phyloP scores from a whole-genome alignment of 495 filamentous ascomycete genomes.

The Rusavskia elegans region DNA sequence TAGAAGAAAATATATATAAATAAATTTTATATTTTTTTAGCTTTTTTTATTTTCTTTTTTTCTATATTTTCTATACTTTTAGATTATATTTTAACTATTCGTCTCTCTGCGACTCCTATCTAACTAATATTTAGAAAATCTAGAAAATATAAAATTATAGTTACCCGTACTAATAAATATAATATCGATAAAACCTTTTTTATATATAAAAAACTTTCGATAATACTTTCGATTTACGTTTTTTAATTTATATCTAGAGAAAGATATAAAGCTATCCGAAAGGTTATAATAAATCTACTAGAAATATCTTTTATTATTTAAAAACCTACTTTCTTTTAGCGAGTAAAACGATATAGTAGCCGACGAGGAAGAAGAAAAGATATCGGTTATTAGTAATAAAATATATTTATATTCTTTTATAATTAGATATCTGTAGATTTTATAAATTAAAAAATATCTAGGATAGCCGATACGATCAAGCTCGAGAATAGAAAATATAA shows the following conservation, averaged over 20 bases:
- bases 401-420: background rate
- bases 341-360: background rate
- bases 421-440: background rate
- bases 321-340: background rate
- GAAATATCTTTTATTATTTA: background rate
- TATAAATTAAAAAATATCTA: background rate
- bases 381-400: background rate
- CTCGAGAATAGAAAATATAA: too few relatives aligned
- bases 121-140: background rate
- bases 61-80: background rate
- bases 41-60: background rate
- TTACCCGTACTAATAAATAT: background rate
- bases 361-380: background rate
- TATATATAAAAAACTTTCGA: background rate
- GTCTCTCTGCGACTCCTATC: background rate
- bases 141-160: background rate
- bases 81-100: background rate
- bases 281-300: background rate
- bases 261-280: background rate
- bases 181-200: background rate
- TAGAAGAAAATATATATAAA: background rate
- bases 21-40: background rate
- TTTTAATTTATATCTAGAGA: background rate
- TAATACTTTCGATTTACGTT: background rate
- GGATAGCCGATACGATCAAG: too few relatives aligned